A percentile compares a stretch with the other conserved stretches of the same genome.
These are phyloP conservation scores for Arxiozyma bovina DNA, from an alignment of 1,139 yeast species.

Conservation along the genomic window DNA sequence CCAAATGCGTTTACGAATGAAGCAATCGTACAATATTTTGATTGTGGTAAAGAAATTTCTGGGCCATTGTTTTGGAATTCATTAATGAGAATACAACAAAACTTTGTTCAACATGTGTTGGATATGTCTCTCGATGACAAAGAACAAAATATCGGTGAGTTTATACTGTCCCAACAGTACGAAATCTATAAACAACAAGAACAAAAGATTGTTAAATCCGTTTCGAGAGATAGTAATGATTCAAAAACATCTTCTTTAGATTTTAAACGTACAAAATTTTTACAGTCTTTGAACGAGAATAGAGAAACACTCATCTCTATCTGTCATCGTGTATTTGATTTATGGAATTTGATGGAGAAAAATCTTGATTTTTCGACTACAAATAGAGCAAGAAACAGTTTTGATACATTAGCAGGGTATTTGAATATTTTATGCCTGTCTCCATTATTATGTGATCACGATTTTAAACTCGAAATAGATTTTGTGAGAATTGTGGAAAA, in stretches of 20 bases:
- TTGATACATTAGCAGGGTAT: constrained; percentile 15
- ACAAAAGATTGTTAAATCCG: not conserved
- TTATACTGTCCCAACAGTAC: constrained; percentile 17
- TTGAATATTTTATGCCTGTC: constrained; percentile 22
- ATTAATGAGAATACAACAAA: constrained; percentile 21
- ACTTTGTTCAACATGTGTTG: constrained; percentile 13
- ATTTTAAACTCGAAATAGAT: constrained; percentile 10
- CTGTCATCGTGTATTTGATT: constrained; percentile 14
- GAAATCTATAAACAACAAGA: constrained; percentile 10
- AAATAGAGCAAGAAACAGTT: constrained; percentile 22
- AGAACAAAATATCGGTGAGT: constrained; percentile 10
- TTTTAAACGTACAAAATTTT: not conserved
- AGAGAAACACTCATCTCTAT: constrained; percentile 2
- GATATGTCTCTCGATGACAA: constrained; percentile 7
- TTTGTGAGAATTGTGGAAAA: constrained; percentile 14
- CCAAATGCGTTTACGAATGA: constrained; percentile 24
- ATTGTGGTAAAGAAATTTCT: constrained; percentile 24
- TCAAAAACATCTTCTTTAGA: not conserved
- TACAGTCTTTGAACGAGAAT: not conserved
- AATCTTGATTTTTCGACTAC: constrained; percentile 21
- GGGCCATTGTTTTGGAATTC: constrained; percentile 20
- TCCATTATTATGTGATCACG: constrained; percentile 15
- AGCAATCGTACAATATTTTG: constrained; percentile 25
- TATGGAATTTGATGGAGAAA: constrained; percentile 5
- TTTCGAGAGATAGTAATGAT: not conserved